These are phyloP conservation scores for Colletotrichum coccodes DNA, from an alignment of 2,329 filamentous ascomycete genomes.

Conservation along the genomic window DNA sequence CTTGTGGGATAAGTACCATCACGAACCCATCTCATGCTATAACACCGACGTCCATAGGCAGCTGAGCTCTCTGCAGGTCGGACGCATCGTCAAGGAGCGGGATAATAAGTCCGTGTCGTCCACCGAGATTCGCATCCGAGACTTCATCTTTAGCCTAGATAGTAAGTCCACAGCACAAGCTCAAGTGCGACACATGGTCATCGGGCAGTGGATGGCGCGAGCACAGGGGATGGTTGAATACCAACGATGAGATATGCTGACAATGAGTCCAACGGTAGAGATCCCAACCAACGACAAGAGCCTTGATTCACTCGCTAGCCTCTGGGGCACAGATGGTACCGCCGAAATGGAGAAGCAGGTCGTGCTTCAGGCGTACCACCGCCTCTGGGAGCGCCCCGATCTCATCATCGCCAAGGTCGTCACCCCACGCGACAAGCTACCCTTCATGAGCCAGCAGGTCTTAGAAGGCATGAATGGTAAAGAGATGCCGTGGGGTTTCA, in stretches of 20 bases:
- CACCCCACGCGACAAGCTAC: neutral
- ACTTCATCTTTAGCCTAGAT: neutral
- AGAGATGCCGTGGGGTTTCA: neutral
- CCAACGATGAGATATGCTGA: no score
- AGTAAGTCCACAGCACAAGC: neutral
- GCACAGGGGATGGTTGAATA: no score
- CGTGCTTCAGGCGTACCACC: neutral
- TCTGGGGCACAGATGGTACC: neutral
- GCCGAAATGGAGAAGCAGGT: neutral
- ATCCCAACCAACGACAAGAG: no score
- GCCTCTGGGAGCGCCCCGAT: neutral
- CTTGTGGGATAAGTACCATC: neutral
- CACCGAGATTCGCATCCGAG: neutral
- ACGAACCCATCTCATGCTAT: neutral
- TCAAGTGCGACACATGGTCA: neutral
- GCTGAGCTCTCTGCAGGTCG: neutral
- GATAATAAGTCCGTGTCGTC: neutral
- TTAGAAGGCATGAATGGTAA: neutral
- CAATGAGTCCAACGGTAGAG: neutral
- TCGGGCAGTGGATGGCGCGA: no score
- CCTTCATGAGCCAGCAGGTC: neutral
- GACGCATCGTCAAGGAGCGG: neutral
- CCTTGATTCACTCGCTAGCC: neutral
- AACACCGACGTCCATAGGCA: neutral
- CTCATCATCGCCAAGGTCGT: neutral